Conservation (phyloP, 352 stramenopile species). For the Globisporangium spiculum region DNA sequence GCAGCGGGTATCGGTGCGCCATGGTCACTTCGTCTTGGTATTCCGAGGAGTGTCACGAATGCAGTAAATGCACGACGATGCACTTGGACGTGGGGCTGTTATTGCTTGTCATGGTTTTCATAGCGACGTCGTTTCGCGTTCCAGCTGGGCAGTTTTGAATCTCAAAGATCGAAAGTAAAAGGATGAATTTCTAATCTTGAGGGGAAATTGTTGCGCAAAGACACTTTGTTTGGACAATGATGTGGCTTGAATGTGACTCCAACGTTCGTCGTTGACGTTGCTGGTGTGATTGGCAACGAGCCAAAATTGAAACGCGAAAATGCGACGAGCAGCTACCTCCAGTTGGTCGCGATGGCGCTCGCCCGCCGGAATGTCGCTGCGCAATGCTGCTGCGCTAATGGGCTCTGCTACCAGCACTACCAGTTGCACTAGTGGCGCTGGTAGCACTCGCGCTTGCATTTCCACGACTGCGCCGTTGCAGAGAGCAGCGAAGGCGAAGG, state of each 20-base stretch:
- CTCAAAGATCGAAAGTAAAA: background rate
- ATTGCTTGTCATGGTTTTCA: background rate
- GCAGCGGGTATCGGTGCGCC: background rate
- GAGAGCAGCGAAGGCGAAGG: constrained; percentile 2
- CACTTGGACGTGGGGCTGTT: background rate
- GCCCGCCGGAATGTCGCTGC: background rate
- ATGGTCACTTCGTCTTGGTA: background rate
- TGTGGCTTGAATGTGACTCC: background rate
- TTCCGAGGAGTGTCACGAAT: background rate
- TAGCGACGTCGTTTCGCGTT: constrained; percentile 1
- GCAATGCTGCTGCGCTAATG: background rate
- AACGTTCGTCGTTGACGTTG: background rate
- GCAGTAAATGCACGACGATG: background rate
- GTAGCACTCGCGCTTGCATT: background rate
- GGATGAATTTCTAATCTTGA: background rate
- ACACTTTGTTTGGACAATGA: background rate
- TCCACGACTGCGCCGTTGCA: constrained; percentile 10
- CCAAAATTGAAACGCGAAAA: background rate
- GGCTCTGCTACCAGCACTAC: background rate
- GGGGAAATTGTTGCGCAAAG: background rate
- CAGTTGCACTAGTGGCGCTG: background rate
- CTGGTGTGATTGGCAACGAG: constrained; percentile 12
- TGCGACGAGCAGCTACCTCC: constrained; percentile 10
- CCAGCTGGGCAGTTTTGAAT: background rate
- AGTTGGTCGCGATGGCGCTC: constrained; percentile 4